Evolutionary conservation across 2,329 filamentous ascomycete genomes (phyloP), one percentile per base, ranked within the genome.

Genomic region (Pezicula radicicola): DNA sequence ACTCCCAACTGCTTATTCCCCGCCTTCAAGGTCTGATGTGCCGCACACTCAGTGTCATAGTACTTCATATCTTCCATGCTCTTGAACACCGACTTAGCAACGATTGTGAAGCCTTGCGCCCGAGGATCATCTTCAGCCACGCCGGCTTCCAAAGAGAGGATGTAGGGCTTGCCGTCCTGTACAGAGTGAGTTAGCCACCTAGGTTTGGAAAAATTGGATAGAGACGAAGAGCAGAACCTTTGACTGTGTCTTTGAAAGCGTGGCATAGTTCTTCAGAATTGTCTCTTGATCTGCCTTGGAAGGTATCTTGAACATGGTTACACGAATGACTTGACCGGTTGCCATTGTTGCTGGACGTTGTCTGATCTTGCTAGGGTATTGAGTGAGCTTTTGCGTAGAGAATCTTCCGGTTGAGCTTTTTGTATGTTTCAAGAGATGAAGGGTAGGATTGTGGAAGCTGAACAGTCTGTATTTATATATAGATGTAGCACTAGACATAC

Each of bases 81-180:
- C 16, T 73, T 72, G 59, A 84, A 83, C 2, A 72, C 73, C 6
- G 75, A 79, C 55, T 76, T 72, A 1, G 75, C 75, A 16, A 74
- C 69, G 47, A 83, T 50, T n/a, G 75, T 82, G 68, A 72, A 82
- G 19, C 80, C 80, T 60, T 80, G 72, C 60, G 68, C 75, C 27
- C 79, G 74, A 3, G 74, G 68, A 52, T 81, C 78, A 13, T 73
- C 67, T 52, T 76, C 64, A 3, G 75, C 71, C 12, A 66, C 62
- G n/a, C 71, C 72, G 3, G 74, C 78, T 19, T 74, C 68, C 10
- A 75, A 68, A 43, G 69, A 65, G 49, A 77, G 58, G 49, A 84
- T 80, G 63, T 83, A 83, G 13, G 75, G 76, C 55, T 80, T 76
- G 44, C 78, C 79, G 55, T 81, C 75, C 80, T 83, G 30, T 8